Evolutionary conservation across 2,329 filamentous ascomycete species (phyloP), one percentile per base, ranked within the genome.

Genomic region (Aspergillus sp.): DNA sequence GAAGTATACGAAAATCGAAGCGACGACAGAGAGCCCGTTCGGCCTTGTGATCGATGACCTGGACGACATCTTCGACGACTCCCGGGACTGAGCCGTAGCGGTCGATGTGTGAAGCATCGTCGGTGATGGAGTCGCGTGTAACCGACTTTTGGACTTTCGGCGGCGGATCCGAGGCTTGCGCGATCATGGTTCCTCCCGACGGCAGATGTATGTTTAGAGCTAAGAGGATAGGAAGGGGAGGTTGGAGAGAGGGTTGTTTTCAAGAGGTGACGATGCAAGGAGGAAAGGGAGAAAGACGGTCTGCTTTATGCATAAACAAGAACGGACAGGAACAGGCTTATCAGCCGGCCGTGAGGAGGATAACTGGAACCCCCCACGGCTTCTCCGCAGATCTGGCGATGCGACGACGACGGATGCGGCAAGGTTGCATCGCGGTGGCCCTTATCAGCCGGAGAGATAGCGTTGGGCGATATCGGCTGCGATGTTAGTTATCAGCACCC

Each of bases 21-120:
- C 85, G 85, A 70, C 81, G 80, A 55, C 83, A 82, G 13, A 87
- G 73, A 23, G 73, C 73, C 38, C 79, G 70, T 64, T 83, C 82
- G 6, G 80, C 80, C 49, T 77, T 75, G 39, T 78, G 75, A 62
- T 82, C 80, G 32, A 81, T 64, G 5, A 76, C 71, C 17, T 67
- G 67, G 10, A 71, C 71, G 48, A 72, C 66, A 61, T 74, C 72
- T 44, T 66, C 63, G 8, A 67, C 30, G 0, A 68, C 62, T 1
- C 66, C 63, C 6, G 66, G 63, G 2, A 54, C 54, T 15, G 62
- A 60, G 5, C 58, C 60, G 47, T 60, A 65, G 10, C 38, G 48
- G 15, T 57, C 52, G 13, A 53, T 17, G 15, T 64, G 65, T 42
- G 57, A 50, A n/a, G 58, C 48, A 7, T 60, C 65, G 27, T 67